A percentile compares a stretch with the other conserved stretches of the same genome.
phyloP scores from a whole-genome alignment of 176 grass and related monocot species.

The Melocanna baccifera region DNA sequence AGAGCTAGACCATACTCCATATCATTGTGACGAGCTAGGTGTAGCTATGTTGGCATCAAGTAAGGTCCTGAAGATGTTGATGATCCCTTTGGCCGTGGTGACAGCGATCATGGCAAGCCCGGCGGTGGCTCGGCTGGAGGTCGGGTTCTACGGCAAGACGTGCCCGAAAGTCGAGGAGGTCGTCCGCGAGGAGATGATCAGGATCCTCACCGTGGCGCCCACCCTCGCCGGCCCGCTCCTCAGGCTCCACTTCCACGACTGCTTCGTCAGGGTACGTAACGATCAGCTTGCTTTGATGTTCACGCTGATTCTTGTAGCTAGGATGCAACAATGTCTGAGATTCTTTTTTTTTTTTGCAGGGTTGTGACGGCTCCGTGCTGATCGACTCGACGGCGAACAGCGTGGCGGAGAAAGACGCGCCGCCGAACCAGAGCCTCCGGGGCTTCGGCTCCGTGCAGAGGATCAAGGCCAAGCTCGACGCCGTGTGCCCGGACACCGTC shows the following conservation, averaged over 20 bases:
- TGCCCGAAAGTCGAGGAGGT: constrained; percentile 11
- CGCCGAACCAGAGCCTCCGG: constrained; percentile 44
- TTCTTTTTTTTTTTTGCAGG: background rate
- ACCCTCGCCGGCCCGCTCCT: constrained; percentile 27
- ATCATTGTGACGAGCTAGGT: background rate
- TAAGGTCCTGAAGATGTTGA: background rate
- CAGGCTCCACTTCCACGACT: constrained; percentile 75
- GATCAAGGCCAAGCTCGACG: constrained; percentile 52
- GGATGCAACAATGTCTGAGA: background rate
- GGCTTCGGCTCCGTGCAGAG: constrained; percentile 46
- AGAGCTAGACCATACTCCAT: background rate
- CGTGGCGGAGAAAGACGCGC: constrained; percentile 56
- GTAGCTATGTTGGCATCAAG: background rate
- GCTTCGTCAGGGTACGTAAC: constrained; percentile 53
- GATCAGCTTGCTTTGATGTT: background rate
- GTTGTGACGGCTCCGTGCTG: constrained; percentile 59
- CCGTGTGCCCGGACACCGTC: constrained; percentile 45
- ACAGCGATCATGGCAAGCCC: background rate
- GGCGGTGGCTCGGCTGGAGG: background rate
- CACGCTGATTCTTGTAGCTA: background rate
- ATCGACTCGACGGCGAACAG: constrained; percentile 45
- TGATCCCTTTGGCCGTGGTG: background rate
- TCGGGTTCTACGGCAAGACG: constrained; percentile 27
- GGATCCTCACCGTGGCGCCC: background rate
- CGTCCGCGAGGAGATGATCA: constrained; percentile 13